phyloP scores from a whole-genome alignment of 805 yeast species.

The Torulaspora franciscae region DNA sequence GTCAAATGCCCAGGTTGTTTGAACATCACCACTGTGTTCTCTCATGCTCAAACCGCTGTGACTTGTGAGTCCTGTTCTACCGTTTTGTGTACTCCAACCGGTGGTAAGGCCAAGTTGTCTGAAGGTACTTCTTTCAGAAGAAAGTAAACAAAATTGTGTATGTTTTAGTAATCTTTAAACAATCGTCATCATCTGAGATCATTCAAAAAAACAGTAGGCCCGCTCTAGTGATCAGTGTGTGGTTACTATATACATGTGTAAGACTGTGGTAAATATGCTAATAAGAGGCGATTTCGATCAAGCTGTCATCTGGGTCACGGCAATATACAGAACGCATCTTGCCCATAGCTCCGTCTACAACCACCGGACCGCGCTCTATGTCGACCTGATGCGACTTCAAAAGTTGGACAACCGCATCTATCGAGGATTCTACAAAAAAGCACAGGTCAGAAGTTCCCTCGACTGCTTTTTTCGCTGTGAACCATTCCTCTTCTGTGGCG shows the following conservation, averaged over 20 bases:
- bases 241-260: not conserved
- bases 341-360: not conserved
- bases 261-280: not conserved
- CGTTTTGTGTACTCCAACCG: constrained; percentile 97
- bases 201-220: not conserved
- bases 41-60: constrained; percentile 99
- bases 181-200: constrained; percentile 8
- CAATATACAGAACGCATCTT: not conserved
- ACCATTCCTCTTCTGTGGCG: not conserved
- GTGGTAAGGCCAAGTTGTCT: constrained; percentile 99
- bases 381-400: not conserved
- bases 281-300: not conserved
- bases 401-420: not conserved
- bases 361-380: not conserved
- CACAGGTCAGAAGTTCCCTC: not conserved
- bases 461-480: not conserved
- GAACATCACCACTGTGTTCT: constrained; percentile 98
- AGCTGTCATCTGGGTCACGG: not conserved
- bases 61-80: constrained; percentile 98
- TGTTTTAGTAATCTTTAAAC: constrained; percentile 11
- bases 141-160: constrained; percentile 55
- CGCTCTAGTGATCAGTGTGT: too few relatives aligned
- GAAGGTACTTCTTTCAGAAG: constrained; percentile 99
- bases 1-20: constrained; percentile 99
- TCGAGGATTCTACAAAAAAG: not conserved